Base-by-base conservation (phyloP, 192 early-diverging fungal genomes). In the Entomortierella chlamydospora region DNA sequence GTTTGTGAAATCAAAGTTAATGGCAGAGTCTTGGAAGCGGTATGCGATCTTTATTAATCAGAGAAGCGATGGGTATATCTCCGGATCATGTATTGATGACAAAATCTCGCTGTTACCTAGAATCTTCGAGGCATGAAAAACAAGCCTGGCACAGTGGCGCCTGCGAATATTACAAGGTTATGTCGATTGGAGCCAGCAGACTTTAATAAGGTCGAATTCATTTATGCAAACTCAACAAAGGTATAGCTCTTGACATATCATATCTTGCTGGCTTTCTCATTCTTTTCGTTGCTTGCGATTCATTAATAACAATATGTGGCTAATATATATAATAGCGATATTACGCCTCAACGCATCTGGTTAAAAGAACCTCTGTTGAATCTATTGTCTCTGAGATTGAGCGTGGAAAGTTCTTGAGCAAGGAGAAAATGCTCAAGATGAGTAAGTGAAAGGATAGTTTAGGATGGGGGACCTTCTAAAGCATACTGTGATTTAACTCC, bases 91-190 rank as follows among this genome's bases (percentile, higher is more conserved):
- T 17, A 20, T 13, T 55, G 12, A 45, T 31, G 25, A 29, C 28
- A 18, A 37, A 49, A 49, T 5, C 1, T 31, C 45, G 55, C 22
- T 7, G 20, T 41, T 28, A 10, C 39, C 6, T 81, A 89, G 87
- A 81, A 70, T n/a, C 57, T 85, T 26, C 76, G 84, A 25, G 87
- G 88, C 3, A 57, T 90, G 49, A 88, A 88, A 56, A 87, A 87
- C 42, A 85, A 82, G 53, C 84, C 87, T 23, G 84, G 86, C 0
- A 89, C 88, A n/a, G 85, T 88, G 7, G 69, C 87, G 20, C 88
- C 90, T 1, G 81, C 85, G 17, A 86, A 91, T 61, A 74, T 91
- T 20, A 88, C 90, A 3, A 33, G 45, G 22, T 68, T 86, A 25
- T 73, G 70, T 47, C 43, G 69, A 34, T 17, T 77, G 23, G 59